Percentiles rank a stretch among this genome's conserved stretches.
These are phyloP conservation scores for Chlorella sp. DNA, from an alignment of 139 green algal genomes.

Conservation along the genomic window DNA sequence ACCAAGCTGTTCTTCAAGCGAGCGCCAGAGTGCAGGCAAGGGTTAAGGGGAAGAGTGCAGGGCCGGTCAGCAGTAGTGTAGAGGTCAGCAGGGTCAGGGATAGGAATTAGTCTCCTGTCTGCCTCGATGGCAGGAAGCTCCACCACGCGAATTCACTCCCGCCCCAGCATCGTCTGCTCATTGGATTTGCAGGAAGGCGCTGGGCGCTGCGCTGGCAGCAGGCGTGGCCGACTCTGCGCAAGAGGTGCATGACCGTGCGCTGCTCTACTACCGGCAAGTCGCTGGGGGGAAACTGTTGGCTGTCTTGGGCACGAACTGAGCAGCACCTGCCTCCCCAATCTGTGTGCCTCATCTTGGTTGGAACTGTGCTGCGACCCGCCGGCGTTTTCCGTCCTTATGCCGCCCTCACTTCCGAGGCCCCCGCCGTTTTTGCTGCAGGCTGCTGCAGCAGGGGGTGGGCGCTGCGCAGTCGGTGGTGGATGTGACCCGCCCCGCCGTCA, in stretches of 20 bases:
- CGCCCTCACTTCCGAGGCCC: neutral
- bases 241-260: conserved; percentile 89
- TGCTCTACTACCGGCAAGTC: conserved; percentile 89
- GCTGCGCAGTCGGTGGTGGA: conserved; percentile 62
- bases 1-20: conserved; percentile 93
- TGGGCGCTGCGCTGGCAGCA: conserved; percentile 66
- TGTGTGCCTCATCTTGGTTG: too few species aligned
- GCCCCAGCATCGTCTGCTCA: neutral
- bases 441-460: conserved; percentile 72
- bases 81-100: too few species aligned
- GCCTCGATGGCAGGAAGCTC: neutral
- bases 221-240: conserved; percentile 68
- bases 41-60: neutral
- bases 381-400: neutral
- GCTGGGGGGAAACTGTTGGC: too few species aligned
- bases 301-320: too few species aligned
- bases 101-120: neutral
- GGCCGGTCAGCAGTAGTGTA: neutral
- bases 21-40: conserved; percentile 75
- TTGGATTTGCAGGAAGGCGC: conserved; percentile 39
- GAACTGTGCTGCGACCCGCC: too few species aligned
- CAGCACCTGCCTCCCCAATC: too few species aligned
- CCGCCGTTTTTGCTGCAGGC: conserved; percentile 64
- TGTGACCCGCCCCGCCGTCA: conserved; percentile 24
- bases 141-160: neutral